Evolutionary conservation across 768 basidiomycete species (phyloP).

Genomic region (Pleurotus giganteus): DNA sequence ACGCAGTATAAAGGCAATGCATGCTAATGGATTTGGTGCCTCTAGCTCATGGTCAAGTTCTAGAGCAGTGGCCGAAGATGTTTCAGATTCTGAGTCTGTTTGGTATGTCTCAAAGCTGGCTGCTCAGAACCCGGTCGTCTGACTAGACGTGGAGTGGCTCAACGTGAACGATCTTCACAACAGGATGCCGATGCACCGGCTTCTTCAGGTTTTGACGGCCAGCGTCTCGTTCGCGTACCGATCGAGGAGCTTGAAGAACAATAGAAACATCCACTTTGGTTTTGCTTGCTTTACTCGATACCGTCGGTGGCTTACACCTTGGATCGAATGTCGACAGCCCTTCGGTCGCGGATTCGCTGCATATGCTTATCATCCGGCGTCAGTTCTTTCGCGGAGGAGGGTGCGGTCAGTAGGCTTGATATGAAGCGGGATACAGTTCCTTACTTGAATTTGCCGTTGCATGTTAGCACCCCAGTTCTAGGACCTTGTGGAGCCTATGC

Average conservation of each 20-base stretch:
- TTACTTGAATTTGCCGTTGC: no score
- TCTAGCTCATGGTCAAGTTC: conserved; percentile 72
- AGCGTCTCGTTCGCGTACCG: conserved; percentile 71
- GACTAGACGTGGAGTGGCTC: conserved; percentile 39
- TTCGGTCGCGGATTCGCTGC: no score
- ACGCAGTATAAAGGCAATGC: conserved; percentile 2
- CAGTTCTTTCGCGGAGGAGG: no score
- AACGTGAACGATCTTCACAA: conserved; percentile 32
- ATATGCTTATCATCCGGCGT: no score
- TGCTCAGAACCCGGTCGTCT: no score
- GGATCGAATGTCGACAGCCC: no score
- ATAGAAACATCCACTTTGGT: background rate
- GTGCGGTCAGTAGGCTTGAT: no score
- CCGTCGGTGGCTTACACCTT: no score
- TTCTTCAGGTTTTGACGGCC: conserved; percentile 34
- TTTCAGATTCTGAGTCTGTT: conserved; percentile 72
- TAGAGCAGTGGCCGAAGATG: conserved; percentile 83
- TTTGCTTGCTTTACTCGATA: no score
- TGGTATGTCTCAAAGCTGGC: conserved; percentile 42
- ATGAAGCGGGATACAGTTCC: no score
- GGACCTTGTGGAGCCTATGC: no score
- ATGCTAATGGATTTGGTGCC: conserved; percentile 1
- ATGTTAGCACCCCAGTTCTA: no score
- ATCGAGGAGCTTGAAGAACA: conserved; percentile 51
- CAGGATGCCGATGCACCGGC: conserved; percentile 14